Percentiles rank a stretch among this genome's conserved stretches.
Evolutionary conservation across 306 rosid genomes (phyloP).

Genomic region (Dalbergia cochinchinensis): DNA sequence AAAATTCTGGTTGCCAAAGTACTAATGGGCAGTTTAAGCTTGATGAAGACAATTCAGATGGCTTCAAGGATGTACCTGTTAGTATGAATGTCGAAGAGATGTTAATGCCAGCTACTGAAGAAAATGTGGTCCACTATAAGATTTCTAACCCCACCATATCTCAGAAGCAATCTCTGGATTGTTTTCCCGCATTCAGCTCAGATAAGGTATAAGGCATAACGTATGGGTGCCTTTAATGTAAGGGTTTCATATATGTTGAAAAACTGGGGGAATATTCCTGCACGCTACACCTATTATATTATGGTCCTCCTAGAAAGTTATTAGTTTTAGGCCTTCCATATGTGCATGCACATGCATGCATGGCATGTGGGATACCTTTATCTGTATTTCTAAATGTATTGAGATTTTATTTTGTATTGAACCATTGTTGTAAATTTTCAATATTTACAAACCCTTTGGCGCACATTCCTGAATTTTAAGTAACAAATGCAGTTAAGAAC

Average conservation of each 20-base stretch:
- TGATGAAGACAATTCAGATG: slow-evolving; percentile 49
- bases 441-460: slow-evolving; percentile 36
- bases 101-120: slow-evolving; percentile 49
- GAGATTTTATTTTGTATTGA: slow-evolving; percentile 42
- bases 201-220: slow-evolving; percentile 62
- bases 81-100: slow-evolving; percentile 47
- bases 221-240: slow-evolving; percentile 42
- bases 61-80: slow-evolving; percentile 47
- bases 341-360: slow-evolving; percentile 23
- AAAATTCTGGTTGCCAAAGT: slow-evolving; percentile 37
- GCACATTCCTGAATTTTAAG: slow-evolving; percentile 6
- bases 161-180: slow-evolving; percentile 53
- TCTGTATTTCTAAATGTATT: slow-evolving; percentile 37
- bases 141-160: slow-evolving; percentile 50
- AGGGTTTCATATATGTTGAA: slow-evolving; percentile 42
- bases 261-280: slow-evolving; percentile 20
- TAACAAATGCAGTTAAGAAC: slow-evolving; percentile 16
- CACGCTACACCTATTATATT: slow-evolving; percentile 15
- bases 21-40: slow-evolving; percentile 43
- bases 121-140: slow-evolving; percentile 46
- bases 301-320: slow-evolving; percentile 40
- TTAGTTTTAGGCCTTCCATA: slow-evolving; percentile 30
- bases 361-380: slow-evolving; percentile 31
- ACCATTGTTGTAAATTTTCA: slow-evolving; percentile 41
- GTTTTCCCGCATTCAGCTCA: slow-evolving; percentile 50